phyloP scores from a whole-genome alignment of 345 rosid species.

The Citrus maxima region DNA sequence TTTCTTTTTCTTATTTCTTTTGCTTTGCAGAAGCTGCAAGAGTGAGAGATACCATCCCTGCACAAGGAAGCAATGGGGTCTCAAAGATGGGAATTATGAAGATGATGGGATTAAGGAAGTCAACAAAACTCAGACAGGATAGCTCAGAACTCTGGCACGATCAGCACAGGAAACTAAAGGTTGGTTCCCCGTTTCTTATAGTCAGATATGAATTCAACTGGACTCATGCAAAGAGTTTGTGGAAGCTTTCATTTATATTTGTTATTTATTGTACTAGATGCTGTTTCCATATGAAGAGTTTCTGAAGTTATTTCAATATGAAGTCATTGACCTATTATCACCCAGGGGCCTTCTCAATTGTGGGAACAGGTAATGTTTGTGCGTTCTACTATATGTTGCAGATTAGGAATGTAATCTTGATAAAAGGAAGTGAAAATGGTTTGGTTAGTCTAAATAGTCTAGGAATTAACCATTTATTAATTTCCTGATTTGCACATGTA shows the following conservation, averaged over 20 bases:
- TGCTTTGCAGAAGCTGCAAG: slow-evolving; percentile 35
- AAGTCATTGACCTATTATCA: slow-evolving; percentile 53
- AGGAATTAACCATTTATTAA: background rate
- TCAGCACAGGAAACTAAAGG: slow-evolving; percentile 44
- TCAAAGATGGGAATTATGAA: slow-evolving; percentile 46
- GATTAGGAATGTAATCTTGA: background rate
- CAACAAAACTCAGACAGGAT: slow-evolving; percentile 41
- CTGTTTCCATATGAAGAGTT: slow-evolving; percentile 81
- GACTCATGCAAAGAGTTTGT: background rate
- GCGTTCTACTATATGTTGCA: slow-evolving; percentile 8
- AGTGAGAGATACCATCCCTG: slow-evolving; percentile 18
- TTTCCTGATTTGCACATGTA: background rate
- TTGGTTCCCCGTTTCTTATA: slow-evolving; percentile 31
- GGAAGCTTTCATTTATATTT: slow-evolving; percentile 4
- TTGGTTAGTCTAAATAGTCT: background rate
- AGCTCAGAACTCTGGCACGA: slow-evolving; percentile 22
- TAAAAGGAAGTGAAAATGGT: background rate
- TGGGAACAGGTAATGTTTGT: slow-evolving; percentile 62
- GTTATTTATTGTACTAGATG: slow-evolving; percentile 32
- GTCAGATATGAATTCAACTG: background rate
- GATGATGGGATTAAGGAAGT: slow-evolving; percentile 57
- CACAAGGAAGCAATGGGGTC: slow-evolving; percentile 36
- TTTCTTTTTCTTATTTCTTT: background rate
- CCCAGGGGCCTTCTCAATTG: slow-evolving; percentile 87
- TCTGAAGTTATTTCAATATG: slow-evolving; percentile 62